Evolutionary conservation across 2,329 filamentous ascomycete species (phyloP), one percentile per base, ranked within the genome.

Genomic region (Penicillium freii): DNA sequence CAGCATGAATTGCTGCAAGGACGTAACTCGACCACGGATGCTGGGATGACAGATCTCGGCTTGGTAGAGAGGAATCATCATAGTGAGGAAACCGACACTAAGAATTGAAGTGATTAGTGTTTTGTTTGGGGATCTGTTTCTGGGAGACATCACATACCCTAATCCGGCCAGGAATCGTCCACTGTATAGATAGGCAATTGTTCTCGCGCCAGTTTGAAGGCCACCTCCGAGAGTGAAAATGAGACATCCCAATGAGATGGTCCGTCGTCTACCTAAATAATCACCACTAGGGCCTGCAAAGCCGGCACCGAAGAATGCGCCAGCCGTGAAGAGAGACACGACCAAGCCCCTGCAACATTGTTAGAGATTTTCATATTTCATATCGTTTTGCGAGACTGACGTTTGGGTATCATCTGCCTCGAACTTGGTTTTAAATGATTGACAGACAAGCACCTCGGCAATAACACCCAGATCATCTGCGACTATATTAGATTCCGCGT

Each of bases 1-100:
- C 51, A 93, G 72, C 89, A 92, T 92, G 69, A 92, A 92, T 66
- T 92, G 90, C 71, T 92, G 90, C 4, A 93, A 78, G 31, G 85
- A 83, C 0, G 89, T 92, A 33, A 94, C 82, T 61, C 86, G 80
- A 13, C 90, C 90, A 71, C 90, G 84, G 66, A 93, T 93, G 57
- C 82, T 83, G 1, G 90, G 90, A 70, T 93, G 90, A 4, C 87
- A 86, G 25, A 93, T 81, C 68, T 94, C 90, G 23, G 88, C 89
- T 70, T 92, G 90, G 70, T 92, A 93, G 0, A 92, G 74, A 2
- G 89, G 85, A 38, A 88, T 78, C 60, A 87, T 84, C 84, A 87
- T 87, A 62, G 81, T 80, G 8, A 87, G 74, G 54, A 84, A 78
- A 10, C 85, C 85, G 51, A 87, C 82, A 61, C 83, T 81, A 27